Evolutionary conservation across 2,329 filamentous ascomycete species (phyloP), one percentile per base, ranked within the genome.

Genomic region (Rhynchosporium agropyri): DNA sequence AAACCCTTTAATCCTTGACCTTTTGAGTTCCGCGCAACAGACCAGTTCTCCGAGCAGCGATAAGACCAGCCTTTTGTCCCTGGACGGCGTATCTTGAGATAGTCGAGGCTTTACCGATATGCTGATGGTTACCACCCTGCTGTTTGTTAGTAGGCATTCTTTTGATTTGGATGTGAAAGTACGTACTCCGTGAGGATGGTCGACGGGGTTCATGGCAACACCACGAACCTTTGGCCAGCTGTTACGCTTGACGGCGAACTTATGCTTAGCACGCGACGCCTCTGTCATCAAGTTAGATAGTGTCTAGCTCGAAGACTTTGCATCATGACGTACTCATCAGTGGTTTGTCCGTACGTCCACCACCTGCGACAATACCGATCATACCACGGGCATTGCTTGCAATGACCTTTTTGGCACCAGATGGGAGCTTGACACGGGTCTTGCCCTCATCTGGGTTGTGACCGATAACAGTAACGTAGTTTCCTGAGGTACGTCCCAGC

Each of bases 131-230:
- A 97, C 95, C 94, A 84, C 86, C 76, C 75, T 71, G 56, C 65
- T 65, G 26, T 61, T 68, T 75, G 79, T 86, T 77, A 85, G 81
- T 69, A 69, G 69, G 65, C 40, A 63, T 46, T 57, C 26, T 57
- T 26, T n/a, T n/a, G 6, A 38, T 48, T 13, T 43, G 12, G 36
- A 5, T 15, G 6, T 60, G 43, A 36, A 36, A 38, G 33, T 51
- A 67, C 73, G 50, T 74, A 74, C 90, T 91, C 91, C 91, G 89
- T 95, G 91, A 81, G 91, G 91, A 88, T 99, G 95, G 84, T 99
- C 95, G 78, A 99, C 95, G 77, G 95, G 95, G 86, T 99, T 99
- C 95, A 99, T 99, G 83, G 95, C 95, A 89, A 99, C 95, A 97
- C 95, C 95, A 95, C 95, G 94, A 87, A 95, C 99, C 91, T 96